Conservation (phyloP, 139 green algal species). For the Coelastrella sp. region DNA sequence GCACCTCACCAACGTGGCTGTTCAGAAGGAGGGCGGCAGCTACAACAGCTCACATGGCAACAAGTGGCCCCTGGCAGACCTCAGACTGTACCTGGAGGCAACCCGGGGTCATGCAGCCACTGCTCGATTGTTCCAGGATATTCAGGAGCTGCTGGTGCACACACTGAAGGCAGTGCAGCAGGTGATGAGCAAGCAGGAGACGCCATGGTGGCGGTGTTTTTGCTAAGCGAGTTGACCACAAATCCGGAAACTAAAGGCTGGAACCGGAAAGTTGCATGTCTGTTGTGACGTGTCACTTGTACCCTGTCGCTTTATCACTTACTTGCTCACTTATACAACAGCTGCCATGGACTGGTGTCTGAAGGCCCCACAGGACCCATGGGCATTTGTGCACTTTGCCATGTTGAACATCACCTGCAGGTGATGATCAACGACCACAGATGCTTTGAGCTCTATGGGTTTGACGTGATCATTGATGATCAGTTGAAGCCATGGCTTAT, state of each 20-base stretch:
- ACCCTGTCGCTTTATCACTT: no score
- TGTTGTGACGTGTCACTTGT: no score
- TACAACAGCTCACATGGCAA: constrained; percentile 80
- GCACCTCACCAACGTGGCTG: constrained; percentile 87
- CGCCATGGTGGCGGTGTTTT: not conserved
- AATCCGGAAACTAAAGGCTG: no score
- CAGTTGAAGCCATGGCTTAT: constrained; percentile 82
- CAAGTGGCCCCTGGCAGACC: constrained; percentile 77
- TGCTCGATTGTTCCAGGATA: constrained; percentile 67
- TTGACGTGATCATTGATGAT: constrained; percentile 81
- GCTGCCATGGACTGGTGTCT: no score
- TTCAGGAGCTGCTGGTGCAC: constrained; percentile 56
- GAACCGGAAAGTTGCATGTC: no score
- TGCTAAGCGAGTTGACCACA: no score
- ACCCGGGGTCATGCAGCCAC: constrained; percentile 59
- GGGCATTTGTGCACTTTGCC: no score
- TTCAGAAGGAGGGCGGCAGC: constrained; percentile 76
- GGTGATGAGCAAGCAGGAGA: constrained; percentile 19
- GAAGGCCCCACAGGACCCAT: no score
- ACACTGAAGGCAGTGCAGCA: constrained; percentile 64
- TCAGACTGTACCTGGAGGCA: constrained; percentile 73
- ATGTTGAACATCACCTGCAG: constrained; percentile 57
- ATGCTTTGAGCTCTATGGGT: constrained; percentile 88
- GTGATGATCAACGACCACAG: constrained; percentile 86
- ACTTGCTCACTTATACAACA: no score